phyloP scores from a whole-genome alignment of 2,329 filamentous ascomycete species.

The Colletotrichum sp. region DNA sequence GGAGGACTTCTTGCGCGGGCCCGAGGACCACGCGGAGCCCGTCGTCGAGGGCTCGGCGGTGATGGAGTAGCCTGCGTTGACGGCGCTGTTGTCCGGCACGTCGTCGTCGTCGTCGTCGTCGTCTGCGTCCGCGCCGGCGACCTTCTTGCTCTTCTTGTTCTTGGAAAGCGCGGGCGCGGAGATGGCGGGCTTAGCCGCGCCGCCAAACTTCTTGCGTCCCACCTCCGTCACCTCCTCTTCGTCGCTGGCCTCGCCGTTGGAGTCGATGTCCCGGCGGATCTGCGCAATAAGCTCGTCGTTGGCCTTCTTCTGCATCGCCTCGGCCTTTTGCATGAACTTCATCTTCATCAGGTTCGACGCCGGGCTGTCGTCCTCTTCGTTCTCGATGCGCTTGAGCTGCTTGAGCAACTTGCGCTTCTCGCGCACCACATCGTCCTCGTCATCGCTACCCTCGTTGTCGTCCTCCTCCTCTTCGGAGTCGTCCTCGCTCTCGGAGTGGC shows the following conservation, averaged over 20 bases:
- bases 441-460: constrained; percentile 63
- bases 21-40: constrained; percentile 47
- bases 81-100: constrained; percentile 24
- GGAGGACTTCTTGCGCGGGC: constrained; percentile 36
- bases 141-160: constrained; percentile 32
- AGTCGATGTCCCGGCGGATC: constrained; percentile 75
- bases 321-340: constrained; percentile 94
- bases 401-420: constrained; percentile 43
- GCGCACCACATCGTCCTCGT: constrained; percentile 45
- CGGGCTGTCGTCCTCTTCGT: constrained; percentile 51
- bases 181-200: constrained; percentile 34
- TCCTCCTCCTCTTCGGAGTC: constrained; percentile 61
- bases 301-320: constrained; percentile 75
- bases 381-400: constrained; percentile 49
- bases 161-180: constrained; percentile 30
- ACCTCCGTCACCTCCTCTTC: constrained; percentile 61
- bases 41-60: constrained; percentile 29
- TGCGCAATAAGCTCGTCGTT: constrained; percentile 79
- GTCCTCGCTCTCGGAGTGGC: constrained; percentile 48
- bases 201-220: constrained; percentile 75
- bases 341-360: constrained; percentile 78
- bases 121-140: constrained; percentile 26
- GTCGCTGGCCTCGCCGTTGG: constrained; percentile 56
- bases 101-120: constrained; percentile 29
- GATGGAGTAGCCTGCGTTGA: constrained; percentile 25